A percentile compares a stretch with the other conserved stretches of the same genome.
Conservation (phyloP, 768 basidiomycete species). For the Podaxis rugospora region DNA sequence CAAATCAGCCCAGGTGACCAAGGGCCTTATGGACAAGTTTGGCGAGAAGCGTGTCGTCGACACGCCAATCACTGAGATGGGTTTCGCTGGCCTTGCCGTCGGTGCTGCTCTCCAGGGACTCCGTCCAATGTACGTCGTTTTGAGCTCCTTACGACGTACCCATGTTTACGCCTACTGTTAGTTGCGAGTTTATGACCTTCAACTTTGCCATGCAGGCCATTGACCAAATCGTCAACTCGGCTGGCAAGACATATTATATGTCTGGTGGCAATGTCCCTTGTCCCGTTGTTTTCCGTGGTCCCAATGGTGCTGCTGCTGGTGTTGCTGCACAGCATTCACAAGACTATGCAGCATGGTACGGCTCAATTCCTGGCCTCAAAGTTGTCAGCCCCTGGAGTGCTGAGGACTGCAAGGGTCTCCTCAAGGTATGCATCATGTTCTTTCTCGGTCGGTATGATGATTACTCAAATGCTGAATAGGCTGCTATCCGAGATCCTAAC, state of each 20-base stretch:
- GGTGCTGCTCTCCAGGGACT: constrained; percentile 94
- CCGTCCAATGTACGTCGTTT: constrained; percentile 70
- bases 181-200: constrained; percentile 99
- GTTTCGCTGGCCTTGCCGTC: constrained; percentile 94
- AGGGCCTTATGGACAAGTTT: constrained; percentile 98
- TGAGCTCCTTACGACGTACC: constrained; percentile 8
- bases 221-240: constrained; percentile 99
- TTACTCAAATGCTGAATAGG: constrained; percentile 33
- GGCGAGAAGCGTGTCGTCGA: constrained; percentile 98
- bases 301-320: constrained; percentile 97
- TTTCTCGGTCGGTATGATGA: background rate
- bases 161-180: constrained; percentile 23
- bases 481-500: constrained; percentile 97
- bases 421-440: constrained; percentile 60
- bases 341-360: constrained; percentile 96
- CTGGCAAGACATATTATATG: constrained; percentile 99
- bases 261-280: constrained; percentile 98
- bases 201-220: constrained; percentile 99
- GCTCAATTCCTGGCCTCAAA: constrained; percentile 91
- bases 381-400: constrained; percentile 97
- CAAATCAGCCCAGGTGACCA: constrained; percentile 69
- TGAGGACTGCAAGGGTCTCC: constrained; percentile 98
- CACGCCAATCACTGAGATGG: constrained; percentile 97
- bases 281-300: constrained; percentile 98
- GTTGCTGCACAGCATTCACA: constrained; percentile 97